Evolutionary conservation across 1,139 yeast species (phyloP).

Genomic region (Diutina rugosa): DNA sequence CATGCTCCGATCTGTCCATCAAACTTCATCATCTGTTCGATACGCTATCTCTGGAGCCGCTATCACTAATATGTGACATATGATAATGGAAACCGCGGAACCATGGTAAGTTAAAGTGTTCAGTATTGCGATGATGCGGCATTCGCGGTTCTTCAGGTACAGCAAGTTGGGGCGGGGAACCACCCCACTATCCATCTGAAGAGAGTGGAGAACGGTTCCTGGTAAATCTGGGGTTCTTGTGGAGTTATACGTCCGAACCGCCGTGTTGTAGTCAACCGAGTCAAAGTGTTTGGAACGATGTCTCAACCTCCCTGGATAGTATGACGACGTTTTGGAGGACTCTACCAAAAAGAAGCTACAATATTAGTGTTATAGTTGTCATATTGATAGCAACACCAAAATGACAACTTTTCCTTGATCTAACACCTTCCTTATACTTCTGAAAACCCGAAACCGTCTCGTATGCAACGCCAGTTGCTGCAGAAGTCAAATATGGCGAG

Average conservation of each 20-base stretch:
- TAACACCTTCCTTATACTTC: neutral
- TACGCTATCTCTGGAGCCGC: too few relatives aligned
- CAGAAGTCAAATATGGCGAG: neutral
- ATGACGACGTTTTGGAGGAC: too few relatives aligned
- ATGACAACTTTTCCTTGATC: neutral
- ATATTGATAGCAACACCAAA: neutral
- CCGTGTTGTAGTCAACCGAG: neutral
- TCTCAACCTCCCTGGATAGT: too few relatives aligned
- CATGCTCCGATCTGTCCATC: neutral
- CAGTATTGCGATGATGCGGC: neutral
- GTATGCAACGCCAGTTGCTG: neutral
- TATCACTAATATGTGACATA: too few relatives aligned
- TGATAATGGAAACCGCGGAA: too few relatives aligned
- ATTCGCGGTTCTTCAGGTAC: neutral
- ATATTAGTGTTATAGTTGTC: too few relatives aligned
- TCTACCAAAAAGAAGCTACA: too few relatives aligned
- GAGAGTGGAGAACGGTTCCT: neutral
- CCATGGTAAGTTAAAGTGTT: too few relatives aligned
- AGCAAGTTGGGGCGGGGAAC: neutral
- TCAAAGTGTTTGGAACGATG: neutral
- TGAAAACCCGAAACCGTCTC: neutral
- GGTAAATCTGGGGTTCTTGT: neutral
- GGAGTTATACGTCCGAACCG: neutral
- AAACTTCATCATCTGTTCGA: neutral
- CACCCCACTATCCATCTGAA: neutral